Base-by-base conservation (phyloP, 148 eudicot species). In the Selenicereus undatus region DNA sequence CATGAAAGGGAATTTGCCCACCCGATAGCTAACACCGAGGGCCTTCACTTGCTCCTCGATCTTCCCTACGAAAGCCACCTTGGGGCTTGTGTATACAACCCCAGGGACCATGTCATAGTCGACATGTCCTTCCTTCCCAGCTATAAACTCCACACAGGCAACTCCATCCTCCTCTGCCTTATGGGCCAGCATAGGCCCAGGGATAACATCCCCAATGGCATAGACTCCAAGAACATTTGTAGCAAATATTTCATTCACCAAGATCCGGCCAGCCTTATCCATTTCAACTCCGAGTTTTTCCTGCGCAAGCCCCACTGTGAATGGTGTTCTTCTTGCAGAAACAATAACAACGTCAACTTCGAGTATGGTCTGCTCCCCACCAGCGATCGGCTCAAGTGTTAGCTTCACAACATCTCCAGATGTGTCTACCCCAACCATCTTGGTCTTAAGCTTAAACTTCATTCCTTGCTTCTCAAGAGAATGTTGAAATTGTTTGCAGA, bases 141-240 rank as follows among this genome's bases (percentile, higher is more conserved):
- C 97, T 86, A 95, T 89, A 82, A 85, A 93, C 82, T 95, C 98
- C 22, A 95, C 98, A 80, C 97, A 95, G 10, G 97, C 97, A 83
- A 91, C 89, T 50, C 97, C 98, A 79, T 95, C 98, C 79, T 95
- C 98, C 88, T 95, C 98, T 22, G 98, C 98, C 85, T 93, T 93
- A 87, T 95, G 98, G 75, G 98, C 97, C 85, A 95, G 83, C 98
- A 95, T 95, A 11, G 98, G 98, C 27, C 98, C 98, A 0, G 98
- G 98, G 71, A 95, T 91, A 50, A 95, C 98, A 87, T 95, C 97
- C 11, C 98, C 98, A 35, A 95, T 95, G 0, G 96, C 98, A 80
- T 77, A 87, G 12, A 95, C 93, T n/a, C 98, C 94, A 0, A 86
- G 78, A 13, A 95, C 89, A 66, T 91, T 93, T 11, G 97, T 86